A percentile compares a stretch with the other conserved stretches of the same genome.
Evolutionary conservation across 805 yeast genomes (phyloP).

Genomic region (Metschnikowia arizonensis): DNA sequence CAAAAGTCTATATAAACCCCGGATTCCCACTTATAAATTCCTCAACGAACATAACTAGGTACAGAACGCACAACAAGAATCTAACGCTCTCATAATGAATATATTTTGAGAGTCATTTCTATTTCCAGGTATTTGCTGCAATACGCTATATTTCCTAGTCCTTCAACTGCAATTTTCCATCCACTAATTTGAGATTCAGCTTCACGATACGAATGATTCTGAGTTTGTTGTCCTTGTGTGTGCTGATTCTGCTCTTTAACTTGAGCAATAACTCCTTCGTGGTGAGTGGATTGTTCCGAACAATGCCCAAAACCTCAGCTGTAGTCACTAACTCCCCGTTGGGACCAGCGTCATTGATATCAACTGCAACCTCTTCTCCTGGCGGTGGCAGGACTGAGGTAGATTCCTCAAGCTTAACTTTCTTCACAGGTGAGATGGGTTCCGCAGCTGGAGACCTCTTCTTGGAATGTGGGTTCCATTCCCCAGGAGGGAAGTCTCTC

Average conservation of each 20-base stretch:
- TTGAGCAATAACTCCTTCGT: conserved; percentile 60
- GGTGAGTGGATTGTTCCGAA: conserved; percentile 53
- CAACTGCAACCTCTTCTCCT: conserved; percentile 14
- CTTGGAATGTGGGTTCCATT: conserved; percentile 71
- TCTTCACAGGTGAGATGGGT: conserved; percentile 33
- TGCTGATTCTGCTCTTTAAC: conserved; percentile 57
- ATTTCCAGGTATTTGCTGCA: neutral
- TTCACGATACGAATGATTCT: conserved; percentile 56
- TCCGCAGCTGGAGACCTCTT: conserved; percentile 26
- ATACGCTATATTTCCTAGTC: conserved; percentile 16
- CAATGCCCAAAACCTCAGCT: conserved; percentile 64
- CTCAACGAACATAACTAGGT: no score
- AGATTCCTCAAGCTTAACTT: conserved; percentile 33
- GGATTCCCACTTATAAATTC: no score
- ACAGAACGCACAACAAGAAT: no score
- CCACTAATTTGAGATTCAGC: conserved; percentile 51
- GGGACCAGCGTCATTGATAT: conserved; percentile 36
- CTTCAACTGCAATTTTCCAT: conserved; percentile 43
- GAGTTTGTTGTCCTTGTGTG: conserved; percentile 59
- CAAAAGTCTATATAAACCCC: no score
- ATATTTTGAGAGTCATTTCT: neutral
- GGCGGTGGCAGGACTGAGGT: conserved; percentile 13
- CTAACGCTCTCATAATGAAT: neutral
- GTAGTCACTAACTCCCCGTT: conserved; percentile 54
- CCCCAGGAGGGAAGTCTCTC: conserved; percentile 68